Percentiles rank a stretch among this genome's conserved stretches.
Conservation (phyloP, 768 basidiomycete genomes). For the Holtermannia corniformis region DNA sequence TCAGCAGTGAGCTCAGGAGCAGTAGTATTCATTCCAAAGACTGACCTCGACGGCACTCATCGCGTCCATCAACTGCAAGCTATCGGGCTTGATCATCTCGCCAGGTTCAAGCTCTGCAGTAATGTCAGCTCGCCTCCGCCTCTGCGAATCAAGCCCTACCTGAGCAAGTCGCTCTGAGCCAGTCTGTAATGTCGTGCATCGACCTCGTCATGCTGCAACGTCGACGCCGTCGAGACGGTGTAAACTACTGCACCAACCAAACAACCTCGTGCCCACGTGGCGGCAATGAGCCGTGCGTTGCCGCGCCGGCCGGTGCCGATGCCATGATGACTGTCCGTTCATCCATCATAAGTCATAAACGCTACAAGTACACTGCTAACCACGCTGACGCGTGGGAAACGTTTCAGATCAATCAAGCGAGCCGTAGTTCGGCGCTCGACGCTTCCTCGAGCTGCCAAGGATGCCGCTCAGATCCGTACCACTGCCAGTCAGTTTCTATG, state of each 20-base stretch:
- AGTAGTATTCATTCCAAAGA: too few relatives aligned
- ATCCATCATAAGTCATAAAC: background rate
- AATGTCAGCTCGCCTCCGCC: constrained; percentile 1
- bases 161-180: constrained; percentile 2
- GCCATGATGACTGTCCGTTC: background rate
- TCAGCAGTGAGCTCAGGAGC: constrained; percentile 1
- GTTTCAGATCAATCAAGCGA: too few relatives aligned
- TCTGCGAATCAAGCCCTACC: constrained; percentile 2
- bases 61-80: constrained; percentile 71
- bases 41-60: constrained; percentile 86
- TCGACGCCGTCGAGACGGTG: too few relatives aligned
- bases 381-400: background rate
- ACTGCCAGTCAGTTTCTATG: background rate
- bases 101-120: constrained; percentile 56
- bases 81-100: constrained; percentile 56
- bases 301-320: too few relatives aligned
- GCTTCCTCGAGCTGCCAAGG: background rate
- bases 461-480: background rate
- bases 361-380: background rate
- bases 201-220: too few relatives aligned
- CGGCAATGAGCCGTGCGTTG: background rate
- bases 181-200: constrained; percentile 18
- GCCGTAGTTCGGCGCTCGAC: too few relatives aligned
- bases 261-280: background rate
- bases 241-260: too few relatives aligned